These are phyloP conservation scores for Aspergillus neotritici DNA, from an alignment of 2,329 filamentous ascomycete genomes.

Conservation along the genomic window DNA sequence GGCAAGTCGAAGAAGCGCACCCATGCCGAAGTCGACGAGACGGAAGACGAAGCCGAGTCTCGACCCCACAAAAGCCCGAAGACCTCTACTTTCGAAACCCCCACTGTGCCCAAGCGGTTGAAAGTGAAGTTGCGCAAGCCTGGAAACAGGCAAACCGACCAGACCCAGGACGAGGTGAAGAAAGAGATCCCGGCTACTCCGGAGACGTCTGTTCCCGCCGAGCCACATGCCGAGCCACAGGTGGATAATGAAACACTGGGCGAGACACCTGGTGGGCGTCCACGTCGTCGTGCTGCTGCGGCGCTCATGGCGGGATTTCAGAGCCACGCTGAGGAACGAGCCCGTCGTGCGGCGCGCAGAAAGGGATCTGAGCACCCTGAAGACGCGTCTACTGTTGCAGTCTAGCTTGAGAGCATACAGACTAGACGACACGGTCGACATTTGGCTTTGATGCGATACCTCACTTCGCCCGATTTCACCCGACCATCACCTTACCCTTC, in stretches of 20 bases:
- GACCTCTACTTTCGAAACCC: not conserved
- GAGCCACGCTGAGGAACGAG: conserved; percentile 15
- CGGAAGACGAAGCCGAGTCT: not conserved
- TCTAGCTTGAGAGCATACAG: too few relatives aligned
- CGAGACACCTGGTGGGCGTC: conserved; percentile 15
- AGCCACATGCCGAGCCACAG: not conserved
- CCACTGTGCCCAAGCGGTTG: too few relatives aligned
- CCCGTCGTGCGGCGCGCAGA: conserved; percentile 14
- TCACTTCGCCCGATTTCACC: too few relatives aligned
- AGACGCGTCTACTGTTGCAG: not conserved
- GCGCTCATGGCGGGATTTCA: conserved; percentile 18
- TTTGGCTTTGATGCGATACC: conserved; percentile 1
- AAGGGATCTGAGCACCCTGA: conserved; percentile 2
- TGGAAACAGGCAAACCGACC: not conserved
- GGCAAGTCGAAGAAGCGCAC: conserved; percentile 12
- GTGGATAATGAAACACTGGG: not conserved
- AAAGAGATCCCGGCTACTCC: not conserved
- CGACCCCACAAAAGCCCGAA: not conserved
- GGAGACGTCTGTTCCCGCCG: not conserved
- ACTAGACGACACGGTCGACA: not conserved
- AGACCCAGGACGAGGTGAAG: conserved; percentile 1
- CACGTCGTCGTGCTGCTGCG: conserved; percentile 19
- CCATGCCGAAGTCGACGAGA: conserved; percentile 11
- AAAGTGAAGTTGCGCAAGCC: too few relatives aligned
- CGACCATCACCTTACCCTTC: too few relatives aligned